phyloP scores from a whole-genome alignment of 331 rosid genomes.

The Stylosanthes scabra region DNA sequence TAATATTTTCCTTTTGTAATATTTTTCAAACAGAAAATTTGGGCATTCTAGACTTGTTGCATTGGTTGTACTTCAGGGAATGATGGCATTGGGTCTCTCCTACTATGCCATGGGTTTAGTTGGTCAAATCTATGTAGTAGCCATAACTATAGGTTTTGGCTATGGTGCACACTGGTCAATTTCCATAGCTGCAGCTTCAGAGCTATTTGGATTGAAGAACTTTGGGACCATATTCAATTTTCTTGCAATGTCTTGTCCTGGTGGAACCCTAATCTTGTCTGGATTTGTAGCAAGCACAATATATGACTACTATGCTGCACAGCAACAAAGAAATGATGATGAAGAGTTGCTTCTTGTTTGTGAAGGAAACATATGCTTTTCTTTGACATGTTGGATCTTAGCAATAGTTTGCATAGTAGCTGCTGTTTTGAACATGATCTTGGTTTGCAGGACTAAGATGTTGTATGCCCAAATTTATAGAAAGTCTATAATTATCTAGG shows the following conservation, averaged over 20 bases:
- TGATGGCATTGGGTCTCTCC: constrained; percentile 67
- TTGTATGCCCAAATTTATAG: constrained; percentile 47
- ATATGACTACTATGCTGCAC: constrained; percentile 71
- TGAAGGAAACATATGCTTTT: constrained; percentile 50
- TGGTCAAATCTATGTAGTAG: constrained; percentile 65
- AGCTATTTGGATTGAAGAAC: constrained; percentile 75
- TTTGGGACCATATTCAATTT: constrained; percentile 77
- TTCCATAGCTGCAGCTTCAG: constrained; percentile 66
- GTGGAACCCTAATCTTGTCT: constrained; percentile 74
- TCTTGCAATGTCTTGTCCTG: constrained; percentile 63
- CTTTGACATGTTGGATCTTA: constrained; percentile 45
- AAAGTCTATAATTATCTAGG: neutral
- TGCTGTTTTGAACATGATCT: constrained; percentile 36
- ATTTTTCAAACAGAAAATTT: constrained; percentile 49
- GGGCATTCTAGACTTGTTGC: constrained; percentile 64
- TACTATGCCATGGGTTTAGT: constrained; percentile 63
- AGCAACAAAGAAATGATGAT: constrained; percentile 47
- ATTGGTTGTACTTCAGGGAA: constrained; percentile 53
- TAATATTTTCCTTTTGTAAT: too few species aligned
- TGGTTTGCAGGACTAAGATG: constrained; percentile 42
- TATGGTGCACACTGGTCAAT: constrained; percentile 84
- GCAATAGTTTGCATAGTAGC: constrained; percentile 46
- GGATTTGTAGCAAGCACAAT: constrained; percentile 66
- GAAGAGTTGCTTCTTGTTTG: constrained; percentile 23
- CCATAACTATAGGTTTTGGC: constrained; percentile 65